Evolutionary conservation across 2,329 filamentous ascomycete species (phyloP).

Genomic region (Pseudogymnoascus pannorum): DNA sequence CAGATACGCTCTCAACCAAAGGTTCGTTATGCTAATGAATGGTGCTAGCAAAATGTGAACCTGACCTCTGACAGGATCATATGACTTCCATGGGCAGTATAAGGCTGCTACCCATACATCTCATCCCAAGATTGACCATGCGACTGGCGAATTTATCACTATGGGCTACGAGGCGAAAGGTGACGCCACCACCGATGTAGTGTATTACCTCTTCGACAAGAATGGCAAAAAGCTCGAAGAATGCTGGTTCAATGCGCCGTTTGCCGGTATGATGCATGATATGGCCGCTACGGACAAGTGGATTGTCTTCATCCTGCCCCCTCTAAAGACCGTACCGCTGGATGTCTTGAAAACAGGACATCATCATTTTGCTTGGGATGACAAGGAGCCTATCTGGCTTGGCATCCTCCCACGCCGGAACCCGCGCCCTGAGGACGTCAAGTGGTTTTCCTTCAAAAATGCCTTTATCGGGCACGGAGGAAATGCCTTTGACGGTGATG

Average conservation of each 20-base stretch:
- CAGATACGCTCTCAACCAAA: slow-evolving; percentile 38
- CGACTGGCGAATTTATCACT: slow-evolving; percentile 44
- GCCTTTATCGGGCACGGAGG: slow-evolving; percentile 43
- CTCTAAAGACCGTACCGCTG: no score
- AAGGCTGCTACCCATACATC: slow-evolving; percentile 41
- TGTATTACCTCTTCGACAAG: slow-evolving; percentile 39
- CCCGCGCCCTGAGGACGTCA: slow-evolving; percentile 44
- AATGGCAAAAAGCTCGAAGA: slow-evolving; percentile 40
- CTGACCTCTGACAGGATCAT: slow-evolving; percentile 32
- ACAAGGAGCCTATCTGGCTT: no score
- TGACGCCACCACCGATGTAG: slow-evolving; percentile 37
- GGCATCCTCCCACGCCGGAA: slow-evolving; percentile 44
- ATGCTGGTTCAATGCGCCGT: slow-evolving; percentile 42
- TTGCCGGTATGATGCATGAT: slow-evolving; percentile 47
- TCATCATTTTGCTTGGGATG: no score
- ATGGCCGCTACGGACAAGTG: slow-evolving; percentile 42
- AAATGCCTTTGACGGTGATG: slow-evolving; percentile 40
- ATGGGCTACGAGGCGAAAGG: slow-evolving; percentile 43
- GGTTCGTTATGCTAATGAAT: not conserved
- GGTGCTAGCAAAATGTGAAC: no score
- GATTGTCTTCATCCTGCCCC: slow-evolving; percentile 40
- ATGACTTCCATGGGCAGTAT: slow-evolving; percentile 45
- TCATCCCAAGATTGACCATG: slow-evolving; percentile 46
- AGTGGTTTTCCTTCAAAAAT: slow-evolving; percentile 45
- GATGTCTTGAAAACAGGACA: slow-evolving; percentile 47